Evolutionary conservation across 352 stramenopile genomes (phyloP), one percentile per base, ranked within the genome.

Genomic region (Thraustochytrium sp.): DNA sequence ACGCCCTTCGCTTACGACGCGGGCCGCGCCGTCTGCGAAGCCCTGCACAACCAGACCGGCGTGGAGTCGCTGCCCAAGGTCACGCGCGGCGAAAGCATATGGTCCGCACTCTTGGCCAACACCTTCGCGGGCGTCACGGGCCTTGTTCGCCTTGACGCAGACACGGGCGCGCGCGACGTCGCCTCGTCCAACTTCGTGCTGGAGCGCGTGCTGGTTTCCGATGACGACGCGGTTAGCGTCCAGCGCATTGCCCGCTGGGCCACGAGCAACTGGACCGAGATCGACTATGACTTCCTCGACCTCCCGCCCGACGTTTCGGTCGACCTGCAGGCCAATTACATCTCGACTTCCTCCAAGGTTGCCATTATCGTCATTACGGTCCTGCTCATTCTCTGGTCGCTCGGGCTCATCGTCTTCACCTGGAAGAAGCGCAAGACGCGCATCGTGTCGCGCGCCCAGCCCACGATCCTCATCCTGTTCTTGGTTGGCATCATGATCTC

Each of bases 361-460:
- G 26, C 46, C n/a, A 34, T 26, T 5, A 29, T 77, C 18, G 42
- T 36, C 13, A 18, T 77, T 23, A 36, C 65, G 5, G 65, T 77
- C 0, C 13, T 55, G 23, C 65, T 77, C 42, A 77, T 77, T 77
- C 37, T 26, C 11, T 55, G 42, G 49, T 38, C 23, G 0, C 29
- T 77, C 23, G 29, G 29, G 0, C 65, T 77, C 40, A 75, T 75
- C 11, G 65, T 18, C 49, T 77, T 77, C 5, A 77, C 65, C 11
- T 77, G 65, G 65, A 13, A 55, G 49, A 77, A 77, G 65, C 42
- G 65, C 29, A 40, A 44, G 29, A 77, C 65, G 29, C 42, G 65
- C 3, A 77, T 77, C 65, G 11, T 77, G 23, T 77, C 65, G 26
- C 65, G 65, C 40, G 65, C 65, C 13, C 65, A 77, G 65, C 65